A percentile compares a stretch with the other conserved stretches of the same genome.
These are phyloP conservation scores for Ophiostoma sp. DNA, from an alignment of 2,329 filamentous ascomycete species.

Conservation along the genomic window DNA sequence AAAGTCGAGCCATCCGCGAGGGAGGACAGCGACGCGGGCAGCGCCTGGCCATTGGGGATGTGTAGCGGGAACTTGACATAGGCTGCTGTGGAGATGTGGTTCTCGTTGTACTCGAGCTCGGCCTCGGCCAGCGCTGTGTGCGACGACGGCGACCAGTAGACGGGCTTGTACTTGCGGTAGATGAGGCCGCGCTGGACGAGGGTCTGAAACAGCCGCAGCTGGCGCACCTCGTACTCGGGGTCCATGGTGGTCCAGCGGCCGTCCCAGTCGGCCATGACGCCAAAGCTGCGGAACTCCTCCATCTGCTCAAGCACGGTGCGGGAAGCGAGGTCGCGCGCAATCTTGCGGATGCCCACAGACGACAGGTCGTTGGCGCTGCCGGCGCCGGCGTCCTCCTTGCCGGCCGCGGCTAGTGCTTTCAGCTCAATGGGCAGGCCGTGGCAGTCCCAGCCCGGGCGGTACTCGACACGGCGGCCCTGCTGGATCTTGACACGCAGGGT, in stretches of 20 bases:
- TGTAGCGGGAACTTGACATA: slow-evolving; percentile 71
- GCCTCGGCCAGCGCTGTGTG: slow-evolving; percentile 76
- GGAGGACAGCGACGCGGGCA: slow-evolving; percentile 32
- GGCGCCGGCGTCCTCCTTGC: neutral
- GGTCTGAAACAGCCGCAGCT: slow-evolving; percentile 68
- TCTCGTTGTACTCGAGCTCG: slow-evolving; percentile 76
- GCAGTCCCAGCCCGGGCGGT: slow-evolving; percentile 94
- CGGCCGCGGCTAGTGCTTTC: slow-evolving; percentile 61
- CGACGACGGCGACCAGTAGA: slow-evolving; percentile 81
- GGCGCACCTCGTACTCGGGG: slow-evolving; percentile 64
- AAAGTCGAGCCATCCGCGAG: slow-evolving; percentile 36
- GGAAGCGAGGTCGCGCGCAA: slow-evolving; percentile 60
- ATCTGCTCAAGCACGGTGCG: slow-evolving; percentile 68
- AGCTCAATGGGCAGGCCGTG: slow-evolving; percentile 96
- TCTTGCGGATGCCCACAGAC: slow-evolving; percentile 56
- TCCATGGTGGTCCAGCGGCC: slow-evolving; percentile 76
- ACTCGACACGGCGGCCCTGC: slow-evolving; percentile 69
- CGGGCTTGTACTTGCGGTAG: slow-evolving; percentile 73
- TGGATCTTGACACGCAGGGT: slow-evolving; percentile 76
- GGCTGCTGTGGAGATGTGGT: slow-evolving; percentile 66
- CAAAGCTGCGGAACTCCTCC: slow-evolving; percentile 66
- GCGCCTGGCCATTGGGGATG: slow-evolving; percentile 15
- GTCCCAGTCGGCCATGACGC: slow-evolving; percentile 77
- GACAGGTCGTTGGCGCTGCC: slow-evolving; percentile 32
- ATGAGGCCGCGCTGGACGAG: slow-evolving; percentile 70